Conservation (phyloP, 345 rosid species). For the Hibiscus mutabilis region DNA sequence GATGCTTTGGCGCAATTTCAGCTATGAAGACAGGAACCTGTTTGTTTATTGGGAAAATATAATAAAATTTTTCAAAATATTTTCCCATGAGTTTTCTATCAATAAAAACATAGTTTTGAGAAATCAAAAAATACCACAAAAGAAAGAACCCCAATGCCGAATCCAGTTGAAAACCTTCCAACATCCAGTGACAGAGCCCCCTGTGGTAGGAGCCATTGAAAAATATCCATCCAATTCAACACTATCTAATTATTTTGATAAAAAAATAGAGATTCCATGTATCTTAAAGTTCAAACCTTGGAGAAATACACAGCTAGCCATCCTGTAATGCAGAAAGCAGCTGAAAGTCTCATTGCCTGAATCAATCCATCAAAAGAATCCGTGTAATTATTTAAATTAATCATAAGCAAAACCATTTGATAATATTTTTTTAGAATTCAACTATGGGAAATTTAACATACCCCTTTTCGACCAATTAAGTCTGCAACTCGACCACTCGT, state of each 20-base stretch:
- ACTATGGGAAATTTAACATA: slow-evolving; percentile 15
- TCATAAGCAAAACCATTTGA: background rate
- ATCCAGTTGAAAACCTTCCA: slow-evolving; percentile 87
- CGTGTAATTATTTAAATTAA: background rate
- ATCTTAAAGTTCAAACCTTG: slow-evolving; percentile 24
- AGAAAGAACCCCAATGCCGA: slow-evolving; percentile 83
- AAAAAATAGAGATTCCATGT: background rate
- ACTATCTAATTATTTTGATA: background rate
- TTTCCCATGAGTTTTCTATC: background rate
- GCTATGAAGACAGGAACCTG: slow-evolving; percentile 86
- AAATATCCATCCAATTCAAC: background rate
- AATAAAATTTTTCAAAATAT: background rate
- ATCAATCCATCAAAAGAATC: slow-evolving; percentile 2
- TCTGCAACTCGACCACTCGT: slow-evolving; percentile 76
- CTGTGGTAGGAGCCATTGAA: slow-evolving; percentile 25
- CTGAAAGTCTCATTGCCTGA: slow-evolving; percentile 86
- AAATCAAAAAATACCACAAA: slow-evolving; percentile 53
- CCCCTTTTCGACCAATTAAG: slow-evolving; percentile 80
- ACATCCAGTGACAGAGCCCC: slow-evolving; percentile 54
- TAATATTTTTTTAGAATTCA: background rate
- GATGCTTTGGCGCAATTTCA: slow-evolving; percentile 88
- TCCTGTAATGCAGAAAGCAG: slow-evolving; percentile 67
- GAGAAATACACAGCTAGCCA: slow-evolving; percentile 79
- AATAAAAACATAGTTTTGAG: background rate
- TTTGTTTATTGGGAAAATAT: slow-evolving; percentile 3